A percentile compares a stretch with the other conserved stretches of the same genome.
Conservation (phyloP, 768 basidiomycete genomes). For the Pulveroboletus sp. region DNA sequence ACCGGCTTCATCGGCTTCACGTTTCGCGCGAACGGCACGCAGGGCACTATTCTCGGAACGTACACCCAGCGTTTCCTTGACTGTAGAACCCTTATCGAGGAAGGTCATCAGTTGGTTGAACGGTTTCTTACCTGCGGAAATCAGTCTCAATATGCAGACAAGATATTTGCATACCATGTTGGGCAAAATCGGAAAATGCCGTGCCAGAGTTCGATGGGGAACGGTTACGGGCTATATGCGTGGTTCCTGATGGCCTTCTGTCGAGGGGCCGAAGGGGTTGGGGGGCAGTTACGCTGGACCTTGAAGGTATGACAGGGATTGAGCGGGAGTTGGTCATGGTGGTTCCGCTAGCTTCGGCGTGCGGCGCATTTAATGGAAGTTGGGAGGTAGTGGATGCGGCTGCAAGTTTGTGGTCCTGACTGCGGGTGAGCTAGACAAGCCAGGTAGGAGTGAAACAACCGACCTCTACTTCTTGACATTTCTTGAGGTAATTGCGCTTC, state of each 20-base stretch:
- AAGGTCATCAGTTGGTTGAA: conserved; percentile 83
- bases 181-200: conserved; percentile 82
- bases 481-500: conserved; percentile 75
- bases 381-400: conserved; percentile 35
- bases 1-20: conserved; percentile 92
- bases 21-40: conserved; percentile 74
- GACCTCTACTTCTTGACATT: conserved; percentile 87
- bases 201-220: conserved; percentile 80
- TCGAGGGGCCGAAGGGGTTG: conserved; percentile 75
- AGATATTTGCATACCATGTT: conserved; percentile 51
- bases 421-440: conserved; percentile 6
- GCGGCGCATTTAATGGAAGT: conserved; percentile 28
- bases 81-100: conserved; percentile 69
- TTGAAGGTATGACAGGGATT: conserved; percentile 42
- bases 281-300: conserved; percentile 61
- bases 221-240: conserved; percentile 53
- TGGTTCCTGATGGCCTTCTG: conserved; percentile 63
- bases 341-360: conserved; percentile 29
- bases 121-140: conserved; percentile 68
- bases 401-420: conserved; percentile 61
- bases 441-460: conserved; percentile 11
- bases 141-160: background rate
- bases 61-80: conserved; percentile 56
- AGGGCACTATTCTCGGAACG: conserved; percentile 62
- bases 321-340: conserved; percentile 40